A percentile compares a stretch with the other conserved stretches of the same genome.
Conservation (phyloP, 2,329 filamentous ascomycete species). For the Acarospora socialis region DNA sequence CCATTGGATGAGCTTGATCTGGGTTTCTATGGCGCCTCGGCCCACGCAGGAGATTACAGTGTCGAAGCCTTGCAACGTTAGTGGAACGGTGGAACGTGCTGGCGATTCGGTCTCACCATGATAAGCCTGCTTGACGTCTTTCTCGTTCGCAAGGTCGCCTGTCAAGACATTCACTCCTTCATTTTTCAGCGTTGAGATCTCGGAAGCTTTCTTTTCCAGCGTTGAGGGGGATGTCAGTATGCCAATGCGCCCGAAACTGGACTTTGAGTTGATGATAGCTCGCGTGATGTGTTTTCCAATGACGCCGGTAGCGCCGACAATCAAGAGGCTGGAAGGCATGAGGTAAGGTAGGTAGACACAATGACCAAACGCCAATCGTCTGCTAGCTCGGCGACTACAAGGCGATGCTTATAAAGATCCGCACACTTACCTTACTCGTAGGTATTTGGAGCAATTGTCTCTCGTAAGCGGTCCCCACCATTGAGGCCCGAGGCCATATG, state of each 20-base stretch:
- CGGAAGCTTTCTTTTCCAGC: conserved; percentile 33
- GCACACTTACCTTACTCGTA: too few species aligned
- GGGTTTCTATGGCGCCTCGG: conserved; percentile 44
- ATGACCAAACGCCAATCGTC: too few species aligned
- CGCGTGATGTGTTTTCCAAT: conserved; percentile 39
- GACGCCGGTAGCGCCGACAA: conserved; percentile 39
- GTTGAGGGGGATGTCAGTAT: conserved; percentile 44
- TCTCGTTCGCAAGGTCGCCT: conserved; percentile 39
- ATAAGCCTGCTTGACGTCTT: conserved; percentile 43
- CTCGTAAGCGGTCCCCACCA: too few species aligned
- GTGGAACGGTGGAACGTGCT: not conserved
- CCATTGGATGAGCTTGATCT: conserved; percentile 47
- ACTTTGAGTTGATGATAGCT: conserved; percentile 33
- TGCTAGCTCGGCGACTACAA: too few species aligned
- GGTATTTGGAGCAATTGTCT: too few species aligned
- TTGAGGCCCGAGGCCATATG: too few species aligned
- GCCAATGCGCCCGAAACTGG: conserved; percentile 35
- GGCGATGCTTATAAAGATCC: too few species aligned
- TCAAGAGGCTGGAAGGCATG: conserved; percentile 30
- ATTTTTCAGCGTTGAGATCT: conserved; percentile 33
- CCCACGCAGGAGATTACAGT: conserved; percentile 53
- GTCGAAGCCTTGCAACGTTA: conserved; percentile 35
- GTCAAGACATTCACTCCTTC: conserved; percentile 40
- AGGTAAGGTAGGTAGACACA: conserved; percentile 5
- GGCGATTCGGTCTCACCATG: conserved; percentile 23